Evolutionary conservation across 768 basidiomycete species (phyloP), one percentile per base, ranked within the genome.

Genomic region (Amanita thiersii): DNA sequence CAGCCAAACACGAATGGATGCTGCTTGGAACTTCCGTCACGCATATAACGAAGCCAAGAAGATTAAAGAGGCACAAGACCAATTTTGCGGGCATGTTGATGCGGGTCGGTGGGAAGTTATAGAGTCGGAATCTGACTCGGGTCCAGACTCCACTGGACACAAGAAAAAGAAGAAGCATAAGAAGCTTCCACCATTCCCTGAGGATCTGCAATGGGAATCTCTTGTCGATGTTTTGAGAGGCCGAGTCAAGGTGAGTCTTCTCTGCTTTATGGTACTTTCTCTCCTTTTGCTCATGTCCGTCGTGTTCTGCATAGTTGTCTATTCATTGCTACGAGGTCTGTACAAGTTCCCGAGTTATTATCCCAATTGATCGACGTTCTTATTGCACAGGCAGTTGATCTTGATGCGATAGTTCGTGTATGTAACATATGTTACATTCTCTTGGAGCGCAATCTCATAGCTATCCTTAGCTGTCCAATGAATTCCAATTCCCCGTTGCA

Each of bases 401-500:
- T 84, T 14, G 80, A 84, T 39, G 69, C 64, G 21, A 68, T 83
- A 30, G 72, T 83, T 44, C 68, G 83, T 39, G 80, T 80, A 54
- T 8, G 75, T 56, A 3, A 25, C 12, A 7, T 2, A 29, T 5
- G 10, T 10, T 14, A 1, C n/a, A 4, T 18, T 4, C 24, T 17
- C 42, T 37, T 21, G 17, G 30, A 9, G 21, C 28, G n/a, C 17
- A 6, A 17, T 32, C 10, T 15, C 38, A 8, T 23, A 30, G 3
- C 20, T 42, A n/a, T n/a, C n/a, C n/a, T n/a, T n/a, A 86, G 70
- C 65, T 89, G 2, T 76, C 84, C 7, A 86, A 89, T 57, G 86
- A 90, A 48, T 90, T 88, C 65, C 64, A 85, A 46, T 86, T 86
- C 60, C 73, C 79, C 0, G 64, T 87, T 26, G 75, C 84, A 0